phyloP scores from a whole-genome alignment of 2,329 filamentous ascomycete genomes.

The Pyrenophora graminea region DNA sequence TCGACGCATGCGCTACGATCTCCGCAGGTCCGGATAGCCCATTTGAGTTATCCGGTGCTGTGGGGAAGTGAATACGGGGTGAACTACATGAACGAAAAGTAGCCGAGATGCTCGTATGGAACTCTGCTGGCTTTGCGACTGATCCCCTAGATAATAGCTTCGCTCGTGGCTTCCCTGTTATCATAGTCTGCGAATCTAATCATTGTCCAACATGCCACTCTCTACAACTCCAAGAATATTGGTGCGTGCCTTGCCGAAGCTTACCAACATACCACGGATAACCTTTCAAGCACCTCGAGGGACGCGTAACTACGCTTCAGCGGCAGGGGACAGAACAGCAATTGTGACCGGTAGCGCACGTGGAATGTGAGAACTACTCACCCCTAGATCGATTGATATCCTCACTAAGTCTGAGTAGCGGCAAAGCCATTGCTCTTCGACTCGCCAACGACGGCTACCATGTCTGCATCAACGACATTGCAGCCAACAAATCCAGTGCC shows the following conservation, averaged over 20 bases:
- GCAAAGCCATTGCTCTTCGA: slow-evolving; percentile 65
- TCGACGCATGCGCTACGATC: slow-evolving; percentile 27
- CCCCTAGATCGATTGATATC: too few species aligned
- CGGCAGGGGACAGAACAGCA: slow-evolving; percentile 35
- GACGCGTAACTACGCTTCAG: slow-evolving; percentile 32
- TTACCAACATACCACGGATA: slow-evolving; percentile 15
- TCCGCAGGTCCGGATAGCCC: slow-evolving; percentile 30
- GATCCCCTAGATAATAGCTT: not conserved
- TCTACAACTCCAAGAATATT: slow-evolving; percentile 25
- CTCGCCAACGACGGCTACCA: slow-evolving; percentile 69
- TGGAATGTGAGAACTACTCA: slow-evolving; percentile 38
- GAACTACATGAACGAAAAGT: slow-evolving; percentile 5
- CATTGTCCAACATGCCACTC: slow-evolving; percentile 24
- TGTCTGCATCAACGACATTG: slow-evolving; percentile 67
- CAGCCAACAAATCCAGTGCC: slow-evolving; percentile 57
- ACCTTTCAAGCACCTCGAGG: slow-evolving; percentile 21
- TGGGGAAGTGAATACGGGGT: slow-evolving; percentile 11
- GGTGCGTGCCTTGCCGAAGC: slow-evolving; percentile 25
- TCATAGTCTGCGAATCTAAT: too few species aligned
- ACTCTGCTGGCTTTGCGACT: not conserved
- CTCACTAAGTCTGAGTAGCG: slow-evolving; percentile 47
- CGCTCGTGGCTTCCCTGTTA: not conserved
- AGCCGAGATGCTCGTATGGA: not conserved
- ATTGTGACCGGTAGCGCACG: slow-evolving; percentile 47
- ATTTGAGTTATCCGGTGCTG: slow-evolving; percentile 3